Base-by-base conservation (phyloP, 768 basidiomycete genomes). In the Leccinum fibrillosum region DNA sequence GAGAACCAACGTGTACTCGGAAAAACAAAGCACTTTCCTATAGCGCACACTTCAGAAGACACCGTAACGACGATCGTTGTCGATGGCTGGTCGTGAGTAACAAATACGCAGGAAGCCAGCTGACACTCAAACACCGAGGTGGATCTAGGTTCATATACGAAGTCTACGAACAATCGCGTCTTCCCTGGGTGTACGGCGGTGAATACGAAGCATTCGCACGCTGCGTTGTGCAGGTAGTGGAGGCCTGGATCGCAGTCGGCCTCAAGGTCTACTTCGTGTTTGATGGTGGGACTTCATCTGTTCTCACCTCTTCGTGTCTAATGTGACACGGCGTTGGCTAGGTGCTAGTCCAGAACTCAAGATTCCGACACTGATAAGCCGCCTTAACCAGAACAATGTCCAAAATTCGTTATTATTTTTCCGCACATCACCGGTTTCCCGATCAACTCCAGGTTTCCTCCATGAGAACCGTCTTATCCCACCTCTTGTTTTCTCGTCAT, bases 111-210 rank as follows among this genome's bases (percentile, higher is more conserved):
- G 23, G 25, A 47, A 53, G 56, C 57, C 42, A 35, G 49, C 52
- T 58, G 26, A 10, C 55, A 44, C 61, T 56, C 49, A 54, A 5
- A 55, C 42, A 66, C 47, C 12, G 15, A 58, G 55, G 30, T 48
- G 50, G 50, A 53, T 39, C 44, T 62, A 93, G 91, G 37, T 90
- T 94, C 72, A 89, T 93, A 59, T 92, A 86, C 68, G 79, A 82
- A 61, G 57, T 92, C 21, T 78, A 88, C 59, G 72, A 79, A 28
- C 77, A 78, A 54, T 85, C 86, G 2, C 77, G 74, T 56, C 75
- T 91, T 49, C 85, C 89, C 6, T 93, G 91, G 92, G 89, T 90
- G 1, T 94, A 90, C 65, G 92, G 92, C 6, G 92, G 92, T 12
- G 90, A 94, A 72, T 90, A 90, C 63, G 66, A 70, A 2, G 78